These are phyloP conservation scores for Teratosphaeria viscida DNA, from an alignment of 2,329 filamentous ascomycete genomes.

Conservation along the genomic window DNA sequence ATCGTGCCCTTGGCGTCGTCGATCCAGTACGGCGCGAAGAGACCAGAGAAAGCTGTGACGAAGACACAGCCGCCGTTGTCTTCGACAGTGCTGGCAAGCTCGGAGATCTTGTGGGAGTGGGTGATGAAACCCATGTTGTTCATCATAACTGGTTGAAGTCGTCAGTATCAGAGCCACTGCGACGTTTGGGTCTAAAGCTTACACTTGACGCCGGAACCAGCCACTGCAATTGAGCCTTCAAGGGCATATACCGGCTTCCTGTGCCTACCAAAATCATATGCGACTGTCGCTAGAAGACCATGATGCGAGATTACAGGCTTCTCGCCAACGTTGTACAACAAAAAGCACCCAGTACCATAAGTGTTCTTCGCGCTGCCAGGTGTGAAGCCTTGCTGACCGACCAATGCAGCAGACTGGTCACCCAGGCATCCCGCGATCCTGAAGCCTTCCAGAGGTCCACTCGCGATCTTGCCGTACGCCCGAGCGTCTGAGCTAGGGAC, in stretches of 20 bases:
- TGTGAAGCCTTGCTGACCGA: conserved; percentile 62
- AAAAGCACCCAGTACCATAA: conserved; percentile 81
- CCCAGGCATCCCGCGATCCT: conserved; percentile 76
- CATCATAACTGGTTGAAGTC: conserved; percentile 8
- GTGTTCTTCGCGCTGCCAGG: conserved; percentile 83
- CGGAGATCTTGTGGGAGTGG: conserved; percentile 53
- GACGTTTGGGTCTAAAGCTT: neutral
- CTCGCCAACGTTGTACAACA: conserved; percentile 78
- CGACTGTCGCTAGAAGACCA: conserved; percentile 76
- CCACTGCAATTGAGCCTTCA: conserved; percentile 71
- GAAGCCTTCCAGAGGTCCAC: conserved; percentile 57
- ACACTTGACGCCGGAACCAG: conserved; percentile 57
- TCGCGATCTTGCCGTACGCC: conserved; percentile 59
- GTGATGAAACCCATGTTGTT: conserved; percentile 57
- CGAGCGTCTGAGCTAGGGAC: conserved; percentile 65
- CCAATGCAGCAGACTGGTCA: conserved; percentile 76
- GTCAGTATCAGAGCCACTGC: neutral
- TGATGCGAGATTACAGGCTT: conserved; percentile 77
- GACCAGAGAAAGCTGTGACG: conserved; percentile 81
- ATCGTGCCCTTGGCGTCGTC: conserved; percentile 84
- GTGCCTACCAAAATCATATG: conserved; percentile 60
- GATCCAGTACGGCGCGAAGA: conserved; percentile 92
- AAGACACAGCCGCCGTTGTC: conserved; percentile 78
- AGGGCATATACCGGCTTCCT: conserved; percentile 63
- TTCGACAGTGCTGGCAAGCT: conserved; percentile 52